Evolutionary conservation across 75 land plant genomes (phyloP).

Genomic region (Cryptomeria japonica): DNA sequence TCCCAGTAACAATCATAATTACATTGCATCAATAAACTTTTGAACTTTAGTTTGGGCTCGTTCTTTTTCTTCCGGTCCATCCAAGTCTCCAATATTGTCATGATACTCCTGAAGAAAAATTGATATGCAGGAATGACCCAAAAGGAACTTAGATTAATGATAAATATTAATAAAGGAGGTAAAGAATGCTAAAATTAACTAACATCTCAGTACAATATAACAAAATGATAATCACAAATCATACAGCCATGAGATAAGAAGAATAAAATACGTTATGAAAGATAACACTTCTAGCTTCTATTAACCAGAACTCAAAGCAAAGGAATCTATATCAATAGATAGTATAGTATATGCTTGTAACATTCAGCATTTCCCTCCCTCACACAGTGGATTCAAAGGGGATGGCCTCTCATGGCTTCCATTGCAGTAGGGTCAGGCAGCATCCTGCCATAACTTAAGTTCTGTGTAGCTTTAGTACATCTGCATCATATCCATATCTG

Average conservation of each 20-base stretch:
- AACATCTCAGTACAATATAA: neutral
- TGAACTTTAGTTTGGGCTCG: constrained; percentile 61
- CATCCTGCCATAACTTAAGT: neutral
- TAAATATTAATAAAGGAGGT: neutral
- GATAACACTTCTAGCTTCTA: neutral
- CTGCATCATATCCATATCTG: too few relatives aligned
- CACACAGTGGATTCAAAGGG: neutral
- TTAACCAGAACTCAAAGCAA: neutral
- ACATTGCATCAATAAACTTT: constrained; percentile 72
- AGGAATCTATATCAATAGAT: neutral
- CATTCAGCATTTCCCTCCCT: neutral
- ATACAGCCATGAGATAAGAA: neutral
- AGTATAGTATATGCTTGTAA: too few relatives aligned
- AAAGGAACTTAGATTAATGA: neutral
- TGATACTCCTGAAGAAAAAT: constrained; percentile 72
- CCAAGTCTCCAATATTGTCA: constrained; percentile 94
- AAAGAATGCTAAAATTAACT: neutral
- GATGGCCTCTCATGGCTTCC: neutral
- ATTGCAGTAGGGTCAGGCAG: neutral
- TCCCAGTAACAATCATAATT: neutral
- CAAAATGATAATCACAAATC: neutral
- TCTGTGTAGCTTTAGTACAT: too few relatives aligned
- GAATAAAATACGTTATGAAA: neutral
- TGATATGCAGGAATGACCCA: neutral
- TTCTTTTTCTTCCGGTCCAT: constrained; percentile 93